phyloP scores from a whole-genome alignment of 73 alveolate genomes.

The Symbiodinium natans region DNA sequence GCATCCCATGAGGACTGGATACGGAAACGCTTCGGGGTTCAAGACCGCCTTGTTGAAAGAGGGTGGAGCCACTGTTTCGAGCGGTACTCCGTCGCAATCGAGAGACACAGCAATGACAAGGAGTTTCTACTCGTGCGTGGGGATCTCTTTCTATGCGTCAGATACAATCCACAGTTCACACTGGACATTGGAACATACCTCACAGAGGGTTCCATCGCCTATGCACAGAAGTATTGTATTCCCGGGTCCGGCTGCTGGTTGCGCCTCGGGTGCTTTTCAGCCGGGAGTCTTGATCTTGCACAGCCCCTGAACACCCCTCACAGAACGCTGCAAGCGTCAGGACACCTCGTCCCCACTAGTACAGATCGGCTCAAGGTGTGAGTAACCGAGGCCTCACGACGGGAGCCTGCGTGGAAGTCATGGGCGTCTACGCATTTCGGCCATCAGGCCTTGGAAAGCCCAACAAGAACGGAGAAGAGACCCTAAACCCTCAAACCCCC shows the following conservation, averaged over 20 bases:
- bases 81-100: conserved; percentile 31
- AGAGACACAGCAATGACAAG: background rate
- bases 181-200: conserved; percentile 43
- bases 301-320: too few relatives aligned
- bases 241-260: background rate
- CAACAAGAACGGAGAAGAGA: too few relatives aligned
- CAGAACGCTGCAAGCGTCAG: too few relatives aligned
- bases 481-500: too few relatives aligned
- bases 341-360: too few relatives aligned
- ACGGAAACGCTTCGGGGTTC: background rate
- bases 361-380: too few relatives aligned
- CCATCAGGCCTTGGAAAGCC: background rate
- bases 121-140: background rate
- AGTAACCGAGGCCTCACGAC: too few relatives aligned
- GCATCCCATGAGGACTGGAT: conserved; percentile 30
- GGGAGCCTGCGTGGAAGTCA: background rate
- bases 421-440: background rate
- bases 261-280: background rate
- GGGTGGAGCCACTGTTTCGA: conserved; percentile 69
- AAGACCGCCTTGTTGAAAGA: background rate
- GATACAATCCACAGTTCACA: conserved; percentile 12
- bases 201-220: background rate
- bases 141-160: conserved; percentile 32
- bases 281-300: too few relatives aligned
- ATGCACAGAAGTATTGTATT: background rate